Conservation (phyloP, 108 stramenopile species). For the Stephanodiscus triporus region DNA sequence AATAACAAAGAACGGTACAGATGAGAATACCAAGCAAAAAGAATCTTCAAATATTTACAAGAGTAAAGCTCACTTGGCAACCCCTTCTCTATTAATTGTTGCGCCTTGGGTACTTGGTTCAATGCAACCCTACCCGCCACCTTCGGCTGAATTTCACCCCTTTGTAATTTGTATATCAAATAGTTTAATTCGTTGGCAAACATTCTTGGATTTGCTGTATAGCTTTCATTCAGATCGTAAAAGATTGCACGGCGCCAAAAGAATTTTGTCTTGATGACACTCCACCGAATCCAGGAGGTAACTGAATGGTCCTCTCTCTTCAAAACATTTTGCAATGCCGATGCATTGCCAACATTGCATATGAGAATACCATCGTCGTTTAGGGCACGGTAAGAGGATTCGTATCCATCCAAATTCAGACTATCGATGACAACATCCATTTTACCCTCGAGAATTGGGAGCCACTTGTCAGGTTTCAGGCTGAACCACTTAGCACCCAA, state of each 20-base stretch:
- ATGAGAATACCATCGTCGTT: conserved; percentile 52
- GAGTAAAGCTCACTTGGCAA: conserved; percentile 28
- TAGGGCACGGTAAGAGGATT: conserved; percentile 51
- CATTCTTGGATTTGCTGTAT: conserved; percentile 42
- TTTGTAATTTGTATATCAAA: conserved; percentile 54
- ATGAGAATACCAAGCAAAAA: background rate
- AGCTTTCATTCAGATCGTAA: conserved; percentile 59
- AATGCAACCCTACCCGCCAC: conserved; percentile 59
- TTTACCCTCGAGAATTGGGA: conserved; percentile 51
- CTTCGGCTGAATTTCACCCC: conserved; percentile 63
- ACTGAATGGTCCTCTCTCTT: conserved; percentile 43
- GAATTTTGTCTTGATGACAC: conserved; percentile 42
- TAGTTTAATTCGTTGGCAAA: conserved; percentile 57
- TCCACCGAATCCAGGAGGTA: conserved; percentile 39
- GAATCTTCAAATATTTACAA: background rate
- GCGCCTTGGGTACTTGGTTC: conserved; percentile 66
- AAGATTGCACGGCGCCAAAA: conserved; percentile 43
- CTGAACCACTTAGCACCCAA: conserved; percentile 52
- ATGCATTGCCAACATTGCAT: conserved; percentile 27
- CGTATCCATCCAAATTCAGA: conserved; percentile 49
- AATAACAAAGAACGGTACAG: background rate
- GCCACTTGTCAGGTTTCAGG: conserved; percentile 57
- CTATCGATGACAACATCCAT: conserved; percentile 75
- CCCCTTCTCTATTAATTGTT: conserved; percentile 58
- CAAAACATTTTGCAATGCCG: conserved; percentile 28